Conservation (phyloP, 2,329 filamentous ascomycete species). For the Zalaria obscura region DNA sequence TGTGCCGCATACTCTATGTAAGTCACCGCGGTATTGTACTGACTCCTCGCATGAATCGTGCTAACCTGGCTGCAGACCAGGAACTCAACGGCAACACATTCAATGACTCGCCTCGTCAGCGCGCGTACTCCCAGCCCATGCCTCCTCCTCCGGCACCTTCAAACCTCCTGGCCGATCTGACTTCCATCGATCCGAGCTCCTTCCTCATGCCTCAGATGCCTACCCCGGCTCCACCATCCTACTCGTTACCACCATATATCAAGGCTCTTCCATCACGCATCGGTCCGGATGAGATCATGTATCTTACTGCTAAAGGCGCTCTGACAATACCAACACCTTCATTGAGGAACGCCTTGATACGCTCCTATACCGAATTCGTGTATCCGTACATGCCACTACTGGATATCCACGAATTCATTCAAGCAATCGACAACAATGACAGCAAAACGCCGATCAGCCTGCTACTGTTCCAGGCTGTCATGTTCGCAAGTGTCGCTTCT, state of each 20-base stretch:
- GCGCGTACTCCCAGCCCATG: neutral
- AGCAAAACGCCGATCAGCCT: conserved; percentile 63
- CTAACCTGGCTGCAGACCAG: neutral
- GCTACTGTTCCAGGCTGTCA: conserved; percentile 81
- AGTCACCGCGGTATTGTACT: conserved; percentile 16
- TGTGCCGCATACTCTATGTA: conserved; percentile 51
- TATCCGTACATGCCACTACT: conserved; percentile 89
- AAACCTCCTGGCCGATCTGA: neutral
- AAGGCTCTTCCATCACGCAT: conserved; percentile 67
- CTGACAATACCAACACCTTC: conserved; percentile 56
- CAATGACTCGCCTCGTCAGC: neutral
- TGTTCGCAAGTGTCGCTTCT: conserved; percentile 86
- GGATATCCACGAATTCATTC: conserved; percentile 47
- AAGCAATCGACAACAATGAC: conserved; percentile 49
- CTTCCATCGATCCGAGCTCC: neutral
- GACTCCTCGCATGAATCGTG: no score
- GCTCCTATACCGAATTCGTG: conserved; percentile 75
- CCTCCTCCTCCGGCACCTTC: neutral
- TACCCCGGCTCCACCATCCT: conserved; percentile 8
- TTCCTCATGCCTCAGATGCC: conserved; percentile 1
- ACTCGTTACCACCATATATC: conserved; percentile 52
- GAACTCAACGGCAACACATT: neutral
- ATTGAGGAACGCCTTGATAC: conserved; percentile 68
- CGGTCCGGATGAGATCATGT: conserved; percentile 67
- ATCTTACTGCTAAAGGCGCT: conserved; percentile 72